Base-by-base conservation (phyloP, 768 basidiomycete genomes). In the Kwoniella newhampshirensis region DNA sequence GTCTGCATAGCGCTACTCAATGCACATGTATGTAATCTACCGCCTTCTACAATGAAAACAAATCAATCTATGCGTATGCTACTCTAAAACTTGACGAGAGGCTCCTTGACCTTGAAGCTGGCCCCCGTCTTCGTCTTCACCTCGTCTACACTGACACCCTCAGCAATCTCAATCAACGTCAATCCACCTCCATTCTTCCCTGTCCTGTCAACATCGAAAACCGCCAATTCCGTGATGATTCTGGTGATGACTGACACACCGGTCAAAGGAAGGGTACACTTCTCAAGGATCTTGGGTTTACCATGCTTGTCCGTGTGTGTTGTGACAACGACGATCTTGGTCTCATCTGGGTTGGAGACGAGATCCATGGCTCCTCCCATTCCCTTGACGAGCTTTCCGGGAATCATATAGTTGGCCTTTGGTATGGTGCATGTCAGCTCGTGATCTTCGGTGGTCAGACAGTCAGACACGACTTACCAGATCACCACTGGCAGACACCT, bases 371-470 rank as follows among this genome's bases (percentile, higher is more conserved):
- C 92, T 48, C 92, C 93, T 12, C 93, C 93, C 73, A 96, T 93
- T 39, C 71, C 71, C 58, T 70, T 70, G 49, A 73, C 67, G 39
- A 70, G 62, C 45, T 96, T 94, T 13, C 91, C 90, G 2, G 92
- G 93, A 70, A 96, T 92, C 93, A 96, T 97, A 75, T 91, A 97
- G 80, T 97, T 97, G 54, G 93, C 93, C 65, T 63, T n/a, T n/a
- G n/a, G n/a, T n/a, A n/a, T n/a, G n/a, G n/a, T n/a, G n/a, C n/a
- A n/a, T n/a, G n/a, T n/a, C n/a, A n/a, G n/a, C n/a, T n/a, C n/a
- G n/a, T n/a, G n/a, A n/a, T n/a, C n/a, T n/a, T n/a, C n/a, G n/a
- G n/a, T n/a, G n/a, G n/a, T n/a, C n/a, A n/a, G n/a, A n/a, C n/a
- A n/a, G 35, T 43, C 7, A 7, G 18, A 30, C 9, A 4, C 20